Evolutionary conservation across 371 early-diverging fungal genomes (phyloP).

Genomic region (Chytridium lagenaria): DNA sequence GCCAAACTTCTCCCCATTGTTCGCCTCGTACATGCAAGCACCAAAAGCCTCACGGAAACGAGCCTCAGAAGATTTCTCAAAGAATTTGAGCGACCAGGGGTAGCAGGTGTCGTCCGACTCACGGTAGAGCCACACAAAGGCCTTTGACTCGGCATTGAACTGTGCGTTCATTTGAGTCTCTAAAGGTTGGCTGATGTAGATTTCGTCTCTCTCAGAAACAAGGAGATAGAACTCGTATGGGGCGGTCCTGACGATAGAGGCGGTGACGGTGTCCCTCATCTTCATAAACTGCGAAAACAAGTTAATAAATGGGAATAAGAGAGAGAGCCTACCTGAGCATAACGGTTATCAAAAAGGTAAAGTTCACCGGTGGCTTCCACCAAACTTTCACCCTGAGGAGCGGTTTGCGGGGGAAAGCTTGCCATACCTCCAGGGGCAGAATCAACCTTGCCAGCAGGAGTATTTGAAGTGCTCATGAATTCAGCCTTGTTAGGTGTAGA

Average conservation of each 20-base stretch:
- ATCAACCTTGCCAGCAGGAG: conserved; percentile 7
- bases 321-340: conserved; percentile 31
- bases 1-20: conserved; percentile 37
- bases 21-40: conserved; percentile 57
- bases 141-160: conserved; percentile 64
- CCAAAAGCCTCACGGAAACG: conserved; percentile 64
- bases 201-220: conserved; percentile 51
- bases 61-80: conserved; percentile 27
- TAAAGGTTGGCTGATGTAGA: conserved; percentile 66
- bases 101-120: conserved; percentile 54
- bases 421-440: conserved; percentile 17
- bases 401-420: conserved; percentile 1
- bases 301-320: neutral
- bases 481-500: neutral
- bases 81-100: conserved; percentile 73
- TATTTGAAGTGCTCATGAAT: conserved; percentile 21
- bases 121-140: conserved; percentile 71
- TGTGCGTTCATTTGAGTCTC: conserved; percentile 75
- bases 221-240: conserved; percentile 60
- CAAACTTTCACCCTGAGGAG: conserved; percentile 36
- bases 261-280: conserved; percentile 50
- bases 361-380: conserved; percentile 57
- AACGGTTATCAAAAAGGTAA: conserved; percentile 61
- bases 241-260: conserved; percentile 50
- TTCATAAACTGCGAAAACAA: conserved; percentile 50